Evolutionary conservation across 2,329 filamentous ascomycete genomes (phyloP).

Genomic region (Capronia americana): DNA sequence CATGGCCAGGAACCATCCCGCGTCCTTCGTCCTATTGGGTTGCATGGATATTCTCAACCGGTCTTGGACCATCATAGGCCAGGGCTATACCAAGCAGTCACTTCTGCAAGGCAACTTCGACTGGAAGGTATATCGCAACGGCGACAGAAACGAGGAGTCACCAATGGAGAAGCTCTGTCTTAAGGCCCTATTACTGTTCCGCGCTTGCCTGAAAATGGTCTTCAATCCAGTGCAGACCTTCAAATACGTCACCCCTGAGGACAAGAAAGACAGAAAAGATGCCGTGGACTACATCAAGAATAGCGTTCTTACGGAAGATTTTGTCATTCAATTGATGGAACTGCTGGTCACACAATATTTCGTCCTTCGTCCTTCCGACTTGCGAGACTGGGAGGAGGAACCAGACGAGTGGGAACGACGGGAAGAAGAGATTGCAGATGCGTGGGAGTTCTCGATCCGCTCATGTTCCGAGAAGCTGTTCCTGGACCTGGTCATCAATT

Average conservation of each 20-base stretch:
- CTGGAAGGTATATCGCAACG: constrained; percentile 53
- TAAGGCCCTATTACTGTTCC: constrained; percentile 80
- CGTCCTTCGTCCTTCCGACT: constrained; percentile 81
- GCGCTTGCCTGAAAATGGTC: constrained; percentile 83
- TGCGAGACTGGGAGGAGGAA: constrained; percentile 91
- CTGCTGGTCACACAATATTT: constrained; percentile 86
- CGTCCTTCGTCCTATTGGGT: constrained; percentile 80
- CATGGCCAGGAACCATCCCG: constrained; percentile 79
- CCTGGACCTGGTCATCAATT: constrained; percentile 86
- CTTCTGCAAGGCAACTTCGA: constrained; percentile 36
- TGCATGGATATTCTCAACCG: constrained; percentile 77
- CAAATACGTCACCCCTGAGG: constrained; percentile 76
- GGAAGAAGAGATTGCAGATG: constrained; percentile 82
- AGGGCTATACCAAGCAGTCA: constrained; percentile 33
- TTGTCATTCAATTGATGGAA: constrained; percentile 83
- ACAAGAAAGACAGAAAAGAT: constrained; percentile 75
- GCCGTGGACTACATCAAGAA: constrained; percentile 73
- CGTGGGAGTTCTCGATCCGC: constrained; percentile 90
- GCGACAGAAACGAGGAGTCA: constrained; percentile 56
- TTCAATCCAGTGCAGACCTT: constrained; percentile 82
- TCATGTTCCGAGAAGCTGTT: constrained; percentile 95
- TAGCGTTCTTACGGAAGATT: constrained; percentile 74
- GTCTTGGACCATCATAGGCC: constrained; percentile 82
- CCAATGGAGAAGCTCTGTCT: constrained; percentile 80
- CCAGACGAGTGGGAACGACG: constrained; percentile 94